Conservation (phyloP, 345 rosid genomes). For the Jatropha curcas region DNA sequence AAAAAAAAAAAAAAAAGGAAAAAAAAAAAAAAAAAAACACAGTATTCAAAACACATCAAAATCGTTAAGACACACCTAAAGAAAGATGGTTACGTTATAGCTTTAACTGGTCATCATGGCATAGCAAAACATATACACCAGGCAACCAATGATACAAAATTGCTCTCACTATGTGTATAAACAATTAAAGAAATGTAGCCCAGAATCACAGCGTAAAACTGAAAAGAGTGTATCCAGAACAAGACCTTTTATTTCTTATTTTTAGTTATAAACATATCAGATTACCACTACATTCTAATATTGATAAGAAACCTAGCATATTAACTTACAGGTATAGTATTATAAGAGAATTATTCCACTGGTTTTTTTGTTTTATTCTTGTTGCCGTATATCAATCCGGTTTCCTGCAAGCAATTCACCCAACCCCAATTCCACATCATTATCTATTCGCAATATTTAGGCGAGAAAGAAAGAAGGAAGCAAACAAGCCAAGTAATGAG, state of each 20-base stretch:
- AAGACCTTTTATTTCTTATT: not conserved
- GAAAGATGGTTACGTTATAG: not conserved
- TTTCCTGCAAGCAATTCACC: conserved; percentile 44
- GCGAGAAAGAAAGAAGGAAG: not conserved
- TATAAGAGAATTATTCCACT: conserved; percentile 19
- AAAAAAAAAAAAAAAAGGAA: not conserved
- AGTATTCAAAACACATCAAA: not conserved
- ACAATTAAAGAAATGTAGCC: not conserved
- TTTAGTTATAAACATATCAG: not conserved
- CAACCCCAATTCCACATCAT: not conserved
- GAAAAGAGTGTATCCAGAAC: not conserved
- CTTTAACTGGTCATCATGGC: not conserved
- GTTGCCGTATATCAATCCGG: conserved; percentile 69
- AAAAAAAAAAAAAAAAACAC: not conserved
- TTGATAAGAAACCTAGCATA: not conserved
- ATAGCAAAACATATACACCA: not conserved
- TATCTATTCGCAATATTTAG: not conserved
- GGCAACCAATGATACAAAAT: not conserved
- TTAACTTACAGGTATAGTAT: conserved; percentile 20
- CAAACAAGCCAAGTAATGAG: not conserved
- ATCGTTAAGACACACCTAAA: not conserved
- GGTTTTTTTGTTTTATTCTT: conserved; percentile 44
- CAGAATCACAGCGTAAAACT: not conserved
- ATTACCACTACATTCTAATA: not conserved
- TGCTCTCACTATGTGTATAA: not conserved